These are phyloP conservation scores for Claviceps digitariae DNA, from an alignment of 2,329 filamentous ascomycete genomes.

Conservation along the genomic window DNA sequence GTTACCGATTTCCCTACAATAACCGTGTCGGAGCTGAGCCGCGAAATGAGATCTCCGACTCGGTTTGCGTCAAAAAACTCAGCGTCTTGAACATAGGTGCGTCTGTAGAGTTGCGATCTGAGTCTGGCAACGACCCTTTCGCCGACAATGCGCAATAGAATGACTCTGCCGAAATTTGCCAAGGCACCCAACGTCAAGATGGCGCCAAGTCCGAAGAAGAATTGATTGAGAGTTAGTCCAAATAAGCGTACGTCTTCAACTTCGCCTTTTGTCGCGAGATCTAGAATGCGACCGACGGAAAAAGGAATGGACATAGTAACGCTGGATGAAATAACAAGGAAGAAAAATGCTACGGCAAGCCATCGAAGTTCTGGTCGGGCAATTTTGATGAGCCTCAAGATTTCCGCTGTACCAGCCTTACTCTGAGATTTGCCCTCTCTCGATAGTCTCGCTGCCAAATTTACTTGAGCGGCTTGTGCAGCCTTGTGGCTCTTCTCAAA, in stretches of 20 bases:
- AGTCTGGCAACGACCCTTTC: slow-evolving; percentile 87
- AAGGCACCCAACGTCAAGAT: slow-evolving; percentile 73
- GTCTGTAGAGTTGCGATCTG: slow-evolving; percentile 76
- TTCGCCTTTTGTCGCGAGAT: slow-evolving; percentile 67
- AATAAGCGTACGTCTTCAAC: slow-evolving; percentile 59
- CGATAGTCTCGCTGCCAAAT: slow-evolving; percentile 73
- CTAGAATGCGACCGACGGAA: slow-evolving; percentile 89
- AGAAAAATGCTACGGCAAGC: slow-evolving; percentile 65
- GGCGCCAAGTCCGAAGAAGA: slow-evolving; percentile 67
- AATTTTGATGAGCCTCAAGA: slow-evolving; percentile 80
- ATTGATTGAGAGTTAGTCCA: slow-evolving; percentile 72
- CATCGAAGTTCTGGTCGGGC: slow-evolving; percentile 72
- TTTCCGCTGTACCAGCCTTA: slow-evolving; percentile 55
- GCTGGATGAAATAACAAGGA: slow-evolving; percentile 76
- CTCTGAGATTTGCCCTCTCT: slow-evolving; percentile 56
- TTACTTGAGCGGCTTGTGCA: slow-evolving; percentile 73
- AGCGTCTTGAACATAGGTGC: slow-evolving; percentile 92
- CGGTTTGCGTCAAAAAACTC: slow-evolving; percentile 98
- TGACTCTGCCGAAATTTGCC: slow-evolving; percentile 88
- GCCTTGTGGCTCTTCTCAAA: slow-evolving; percentile 69
- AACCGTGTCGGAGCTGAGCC: slow-evolving; percentile 89
- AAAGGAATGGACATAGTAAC: slow-evolving; percentile 97
- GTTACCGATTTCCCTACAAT: slow-evolving; percentile 98
- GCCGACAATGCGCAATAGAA: slow-evolving; percentile 84
- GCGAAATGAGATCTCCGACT: slow-evolving; percentile 89